These are phyloP conservation scores for Phytophthora aleatoria DNA, from an alignment of 352 stramenopile genomes.

Conservation along the genomic window DNA sequence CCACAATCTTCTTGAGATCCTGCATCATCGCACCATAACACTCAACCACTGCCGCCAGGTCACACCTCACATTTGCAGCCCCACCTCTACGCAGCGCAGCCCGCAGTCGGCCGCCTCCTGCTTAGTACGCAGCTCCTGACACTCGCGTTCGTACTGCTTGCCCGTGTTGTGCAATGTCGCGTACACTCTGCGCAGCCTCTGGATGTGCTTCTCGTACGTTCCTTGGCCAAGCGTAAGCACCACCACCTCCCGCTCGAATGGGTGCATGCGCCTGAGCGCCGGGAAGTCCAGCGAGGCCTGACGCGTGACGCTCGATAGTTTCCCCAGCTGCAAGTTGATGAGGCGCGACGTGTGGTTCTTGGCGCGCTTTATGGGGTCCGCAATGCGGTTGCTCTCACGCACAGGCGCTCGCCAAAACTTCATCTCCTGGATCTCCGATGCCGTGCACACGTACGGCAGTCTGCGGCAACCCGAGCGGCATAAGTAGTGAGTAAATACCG, in stretches of 20 bases:
- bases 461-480: slow-evolving; percentile 21
- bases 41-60: background rate
- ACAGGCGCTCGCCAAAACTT: slow-evolving; percentile 79
- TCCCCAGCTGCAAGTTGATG: slow-evolving; percentile 80
- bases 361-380: slow-evolving; percentile 77
- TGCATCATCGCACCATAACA: slow-evolving; percentile 14
- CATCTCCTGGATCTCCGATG: slow-evolving; percentile 87
- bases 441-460: slow-evolving; percentile 82
- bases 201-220: slow-evolving; percentile 76
- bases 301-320: slow-evolving; percentile 75
- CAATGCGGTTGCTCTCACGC: slow-evolving; percentile 81
- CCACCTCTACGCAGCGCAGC: slow-evolving; percentile 74
- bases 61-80: background rate
- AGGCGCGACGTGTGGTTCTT: slow-evolving; percentile 83
- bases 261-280: slow-evolving; percentile 75
- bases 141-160: slow-evolving; percentile 73
- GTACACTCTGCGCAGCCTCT: slow-evolving; percentile 79
- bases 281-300: slow-evolving; percentile 78
- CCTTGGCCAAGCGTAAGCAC: slow-evolving; percentile 77
- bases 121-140: slow-evolving; percentile 74
- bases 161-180: slow-evolving; percentile 75
- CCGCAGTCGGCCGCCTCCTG: slow-evolving; percentile 80
- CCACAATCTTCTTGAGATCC: slow-evolving; percentile 55
- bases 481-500: background rate
- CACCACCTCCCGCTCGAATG: slow-evolving; percentile 86